phyloP scores from a whole-genome alignment of 352 stramenopile genomes.

The Globisporangium barbulae region DNA sequence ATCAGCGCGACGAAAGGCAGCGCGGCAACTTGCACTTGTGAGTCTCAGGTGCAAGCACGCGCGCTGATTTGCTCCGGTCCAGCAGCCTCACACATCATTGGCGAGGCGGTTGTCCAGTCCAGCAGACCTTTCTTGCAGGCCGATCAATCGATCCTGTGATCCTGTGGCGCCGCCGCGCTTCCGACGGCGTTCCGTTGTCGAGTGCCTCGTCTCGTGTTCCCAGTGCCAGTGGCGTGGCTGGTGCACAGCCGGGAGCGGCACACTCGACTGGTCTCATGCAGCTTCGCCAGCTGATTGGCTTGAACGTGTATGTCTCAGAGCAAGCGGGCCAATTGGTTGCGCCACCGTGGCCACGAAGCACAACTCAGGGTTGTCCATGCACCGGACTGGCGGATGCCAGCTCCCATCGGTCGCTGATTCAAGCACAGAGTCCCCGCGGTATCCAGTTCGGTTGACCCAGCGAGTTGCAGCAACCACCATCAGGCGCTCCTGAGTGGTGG shows the following conservation, averaged over 20 bases:
- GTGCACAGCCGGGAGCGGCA: neutral
- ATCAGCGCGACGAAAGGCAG: neutral
- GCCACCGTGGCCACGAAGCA: constrained; percentile 2
- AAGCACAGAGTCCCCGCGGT: neutral
- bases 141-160: neutral
- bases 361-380: neutral
- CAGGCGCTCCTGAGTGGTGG: neutral
- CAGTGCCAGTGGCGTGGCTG: constrained; percentile 5
- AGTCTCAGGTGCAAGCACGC: constrained; percentile 4
- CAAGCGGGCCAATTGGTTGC: constrained; percentile 7
- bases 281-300: neutral
- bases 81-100: neutral
- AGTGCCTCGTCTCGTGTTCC: constrained; percentile 7
- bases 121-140: neutral
- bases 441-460: neutral
- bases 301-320: constrained; percentile 8
- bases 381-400: neutral
- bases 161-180: constrained; percentile 8
- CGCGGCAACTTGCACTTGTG: constrained; percentile 2
- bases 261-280: constrained; percentile 15
- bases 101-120: neutral
- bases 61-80: constrained; percentile 1
- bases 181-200: neutral
- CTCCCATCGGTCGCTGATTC: neutral
- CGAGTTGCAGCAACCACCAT: neutral